Evolutionary conservation across 129 eudicot genomes (phyloP), one percentile per base, ranked within the genome.

Genomic region (Heracleum sosnowskyi): DNA sequence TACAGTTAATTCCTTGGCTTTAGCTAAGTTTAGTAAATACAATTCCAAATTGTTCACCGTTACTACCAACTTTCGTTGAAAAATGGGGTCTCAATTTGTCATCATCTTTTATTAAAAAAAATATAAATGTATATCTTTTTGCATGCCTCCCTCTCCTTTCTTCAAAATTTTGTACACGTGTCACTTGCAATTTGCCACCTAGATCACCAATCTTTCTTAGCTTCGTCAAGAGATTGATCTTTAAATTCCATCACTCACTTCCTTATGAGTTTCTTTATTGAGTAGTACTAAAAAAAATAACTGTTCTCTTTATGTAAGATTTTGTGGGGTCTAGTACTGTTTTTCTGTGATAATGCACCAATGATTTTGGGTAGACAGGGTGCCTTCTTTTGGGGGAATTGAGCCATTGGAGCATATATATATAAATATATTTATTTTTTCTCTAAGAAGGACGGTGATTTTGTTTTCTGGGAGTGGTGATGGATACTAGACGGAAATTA

Each of bases 401-500:
- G 49, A 45, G 49, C 17, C 17, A 45, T 45, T 45, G 49, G 49
- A 45, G 49, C 49, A 45, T 11, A 13, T 16, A 46, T 12, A 46
- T 46, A 13, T 35, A 35, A 1, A 35, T 13, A 46, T 46, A 20
- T 11, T 11, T 34, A 4, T 69, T 34, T 69, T 34, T 2, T 26
- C 16, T 18, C 0, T 6, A 31, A 70, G 4, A 24, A 18, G 41
- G 4, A 24, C 5, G 41, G 39, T 83, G 36, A 64, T 62, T 20
- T 77, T 68, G 73, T 71, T 33, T 35, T 62, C 62, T 26, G 2
- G 39, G 51, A 15, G n/a, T 76, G 86, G 85, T 75, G 63, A 82
- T 85, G 86, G 73, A 79, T 68, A 33, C 36, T 6, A 76, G 82
- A 16, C 79, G 86, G 69, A 82, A 83, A 69, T 83, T 85, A 29